These are phyloP conservation scores for Hericium coralloides DNA, from an alignment of 768 basidiomycete species.

Conservation along the genomic window DNA sequence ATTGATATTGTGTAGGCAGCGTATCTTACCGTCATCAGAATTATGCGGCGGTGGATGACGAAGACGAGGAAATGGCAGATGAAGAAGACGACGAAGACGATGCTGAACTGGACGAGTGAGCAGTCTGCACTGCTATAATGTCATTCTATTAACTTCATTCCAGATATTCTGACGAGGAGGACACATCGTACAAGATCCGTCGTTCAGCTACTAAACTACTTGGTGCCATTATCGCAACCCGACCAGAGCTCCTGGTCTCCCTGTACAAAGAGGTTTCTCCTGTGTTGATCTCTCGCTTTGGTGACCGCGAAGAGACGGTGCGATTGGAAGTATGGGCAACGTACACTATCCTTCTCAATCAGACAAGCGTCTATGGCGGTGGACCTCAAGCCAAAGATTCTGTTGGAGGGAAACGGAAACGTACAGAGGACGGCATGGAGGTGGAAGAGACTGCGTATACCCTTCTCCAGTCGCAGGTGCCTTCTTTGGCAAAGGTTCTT, in stretches of 20 bases:
- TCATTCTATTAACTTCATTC: not conserved
- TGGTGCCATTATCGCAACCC: conserved; percentile 76
- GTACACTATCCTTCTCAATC: conserved; percentile 71
- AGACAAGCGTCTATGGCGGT: conserved; percentile 75
- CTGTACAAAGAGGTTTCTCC: conserved; percentile 85
- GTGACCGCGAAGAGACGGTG: conserved; percentile 93
- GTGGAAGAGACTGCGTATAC: conserved; percentile 66
- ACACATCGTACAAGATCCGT: conserved; percentile 96
- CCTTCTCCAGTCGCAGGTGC: conserved; percentile 68
- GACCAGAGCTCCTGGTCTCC: conserved; percentile 73
- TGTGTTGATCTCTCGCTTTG: conserved; percentile 82
- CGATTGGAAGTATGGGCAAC: conserved; percentile 88
- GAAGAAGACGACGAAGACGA: conserved; percentile 79
- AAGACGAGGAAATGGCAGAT: conserved; percentile 52
- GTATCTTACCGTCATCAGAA: conserved; percentile 36
- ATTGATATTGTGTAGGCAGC: not conserved
- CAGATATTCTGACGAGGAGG: conserved; percentile 96
- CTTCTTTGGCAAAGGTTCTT: conserved; percentile 68
- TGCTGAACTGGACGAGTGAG: conserved; percentile 70
- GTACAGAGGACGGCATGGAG: conserved; percentile 66
- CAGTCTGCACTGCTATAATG: not conserved
- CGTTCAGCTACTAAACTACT: conserved; percentile 89
- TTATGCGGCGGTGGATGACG: conserved; percentile 66
- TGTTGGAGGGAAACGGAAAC: conserved; percentile 62
- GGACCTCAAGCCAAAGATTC: conserved; percentile 43